phyloP scores from a whole-genome alignment of 768 basidiomycete genomes.

The Hygrophoropsis aurantiaca region DNA sequence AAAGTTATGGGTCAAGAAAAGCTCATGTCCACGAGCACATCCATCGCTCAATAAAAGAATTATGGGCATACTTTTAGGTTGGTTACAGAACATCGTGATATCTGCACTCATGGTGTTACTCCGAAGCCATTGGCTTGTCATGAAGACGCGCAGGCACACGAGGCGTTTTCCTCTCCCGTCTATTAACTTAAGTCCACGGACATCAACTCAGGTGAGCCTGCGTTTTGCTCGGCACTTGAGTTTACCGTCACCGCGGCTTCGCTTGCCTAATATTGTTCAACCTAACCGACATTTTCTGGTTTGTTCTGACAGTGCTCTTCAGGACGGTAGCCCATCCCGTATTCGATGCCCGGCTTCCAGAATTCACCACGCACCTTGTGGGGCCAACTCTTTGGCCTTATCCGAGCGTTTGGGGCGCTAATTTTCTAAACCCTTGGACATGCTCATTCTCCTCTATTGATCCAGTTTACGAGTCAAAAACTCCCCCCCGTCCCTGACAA shows the following conservation, averaged over 20 bases:
- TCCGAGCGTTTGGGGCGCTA: slow-evolving; percentile 15
- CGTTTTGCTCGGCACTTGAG: slow-evolving; percentile 31
- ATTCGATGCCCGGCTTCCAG: slow-evolving; percentile 21
- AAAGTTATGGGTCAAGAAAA: too few relatives aligned
- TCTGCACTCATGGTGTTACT: slow-evolving; percentile 19
- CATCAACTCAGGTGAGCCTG: slow-evolving; percentile 29
- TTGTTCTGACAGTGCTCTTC: slow-evolving; percentile 27
- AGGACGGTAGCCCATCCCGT: slow-evolving; percentile 19
- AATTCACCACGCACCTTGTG: slow-evolving; percentile 16
- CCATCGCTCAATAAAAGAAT: too few relatives aligned
- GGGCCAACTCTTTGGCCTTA: slow-evolving; percentile 8
- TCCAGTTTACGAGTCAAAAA: slow-evolving; percentile 19
- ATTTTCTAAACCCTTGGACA: slow-evolving; percentile 17
- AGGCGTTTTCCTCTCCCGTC: slow-evolving; percentile 34
- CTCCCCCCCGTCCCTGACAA: slow-evolving; percentile 19
- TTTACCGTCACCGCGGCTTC: slow-evolving; percentile 38
- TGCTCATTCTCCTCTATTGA: slow-evolving; percentile 1
- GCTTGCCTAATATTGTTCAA: slow-evolving; percentile 28
- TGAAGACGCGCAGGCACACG: slow-evolving; percentile 34
- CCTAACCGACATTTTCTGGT: slow-evolving; percentile 31
- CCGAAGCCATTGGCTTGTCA: slow-evolving; percentile 21
- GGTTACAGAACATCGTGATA: slow-evolving; percentile 16
- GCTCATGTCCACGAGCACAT: too few relatives aligned
- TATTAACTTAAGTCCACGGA: slow-evolving; percentile 41
- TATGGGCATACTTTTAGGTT: background rate